These are phyloP conservation scores for Komagataea norvegica DNA, from an alignment of 1,139 yeast genomes.

Conservation along the genomic window DNA sequence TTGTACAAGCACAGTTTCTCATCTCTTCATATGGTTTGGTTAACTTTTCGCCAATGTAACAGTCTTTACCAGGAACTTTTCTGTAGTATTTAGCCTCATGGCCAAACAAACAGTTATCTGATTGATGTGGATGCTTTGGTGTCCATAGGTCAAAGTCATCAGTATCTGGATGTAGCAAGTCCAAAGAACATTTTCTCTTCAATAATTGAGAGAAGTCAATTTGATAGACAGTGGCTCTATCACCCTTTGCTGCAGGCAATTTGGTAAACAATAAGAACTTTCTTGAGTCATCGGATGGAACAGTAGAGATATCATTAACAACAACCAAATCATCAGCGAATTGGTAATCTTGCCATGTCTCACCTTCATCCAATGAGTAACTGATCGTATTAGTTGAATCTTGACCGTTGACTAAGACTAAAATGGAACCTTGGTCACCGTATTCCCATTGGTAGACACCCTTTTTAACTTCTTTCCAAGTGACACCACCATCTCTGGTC, in stretches of 20 bases:
- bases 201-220: constrained; percentile 69
- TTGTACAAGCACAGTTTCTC: constrained; percentile 76
- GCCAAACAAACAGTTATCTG: constrained; percentile 77
- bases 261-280: constrained; percentile 57
- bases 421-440: constrained; percentile 92
- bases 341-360: constrained; percentile 62
- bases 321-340: constrained; percentile 55
- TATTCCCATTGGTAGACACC: constrained; percentile 90
- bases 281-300: constrained; percentile 84
- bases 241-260: constrained; percentile 36
- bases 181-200: constrained; percentile 64
- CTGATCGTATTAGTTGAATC: constrained; percentile 54
- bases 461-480: constrained; percentile 77
- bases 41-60: constrained; percentile 78
- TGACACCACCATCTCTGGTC: constrained; percentile 82
- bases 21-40: constrained; percentile 52
- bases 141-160: constrained; percentile 73
- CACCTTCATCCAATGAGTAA: constrained; percentile 79
- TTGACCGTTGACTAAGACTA: constrained; percentile 61
- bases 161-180: constrained; percentile 49
- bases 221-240: constrained; percentile 42
- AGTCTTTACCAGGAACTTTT: constrained; percentile 59
- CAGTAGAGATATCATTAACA: constrained; percentile 77
- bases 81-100: constrained; percentile 77
- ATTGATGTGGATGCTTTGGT: constrained; percentile 42